Evolutionary conservation across 2,329 filamentous ascomycete species (phyloP), one percentile per base, ranked within the genome.

Genomic region (Clonostachys sp.): DNA sequence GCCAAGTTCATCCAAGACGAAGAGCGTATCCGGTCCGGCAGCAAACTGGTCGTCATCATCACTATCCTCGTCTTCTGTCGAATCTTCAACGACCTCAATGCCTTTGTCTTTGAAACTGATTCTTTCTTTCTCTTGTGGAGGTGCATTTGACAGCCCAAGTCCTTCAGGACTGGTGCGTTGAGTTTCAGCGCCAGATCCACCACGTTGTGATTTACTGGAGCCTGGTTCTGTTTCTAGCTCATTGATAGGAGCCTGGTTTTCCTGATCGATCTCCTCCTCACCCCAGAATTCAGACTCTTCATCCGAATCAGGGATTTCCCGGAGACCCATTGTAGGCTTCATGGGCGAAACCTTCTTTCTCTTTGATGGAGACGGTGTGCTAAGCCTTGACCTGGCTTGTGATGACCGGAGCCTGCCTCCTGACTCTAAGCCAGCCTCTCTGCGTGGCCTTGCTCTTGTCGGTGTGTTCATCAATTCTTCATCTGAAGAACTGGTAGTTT

Each of bases 241-340:
- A 4, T 30, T 10, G 24, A 30, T 10, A 30, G 24, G 51, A 52
- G n/a, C n/a, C 30, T 41, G 41, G 14, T 35, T 44, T 17, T 48
- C 46, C 41, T 39, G 34, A 12, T 48, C 42, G 14, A 34, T 38
- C n/a, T 36, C 13, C 17, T 45, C 46, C 33, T 41, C 16, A 5
- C 36, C 36, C 36, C 36, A 39, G 36, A 8, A 39, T 1, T 62
- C 62, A 8, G 62, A 55, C 7, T 74, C 72, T 12, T 71, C 73
- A 36, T 78, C 75, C 2, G 75, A 76, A 49, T 79, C 75, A 1
- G 75, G 72, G 33, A 79, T 77, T 48, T 77, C 73, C 17, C 57
- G 47, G 17, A 54, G 14, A 39, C 36, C 17, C 36, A 39, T 39
- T 3, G 36, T 3, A 39, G 14, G 4, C 36, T 39, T 18, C 10